Evolutionary conservation across 176 grass and related monocot species (phyloP).

Genomic region (Phoenix dactylifera): DNA sequence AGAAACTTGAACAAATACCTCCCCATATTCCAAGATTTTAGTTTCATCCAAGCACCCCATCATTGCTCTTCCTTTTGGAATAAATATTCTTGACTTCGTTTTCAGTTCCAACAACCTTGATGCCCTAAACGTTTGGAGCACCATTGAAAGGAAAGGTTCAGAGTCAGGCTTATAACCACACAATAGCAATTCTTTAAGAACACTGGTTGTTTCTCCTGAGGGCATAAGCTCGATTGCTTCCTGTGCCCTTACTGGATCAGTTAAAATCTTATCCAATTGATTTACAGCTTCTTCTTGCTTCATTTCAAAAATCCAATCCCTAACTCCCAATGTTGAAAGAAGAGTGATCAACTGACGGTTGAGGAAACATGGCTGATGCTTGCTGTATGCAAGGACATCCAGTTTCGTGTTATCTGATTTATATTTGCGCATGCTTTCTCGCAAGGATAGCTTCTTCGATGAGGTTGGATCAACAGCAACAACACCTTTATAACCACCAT

Average conservation of each 20-base stretch:
- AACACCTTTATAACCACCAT: constrained; percentile 85
- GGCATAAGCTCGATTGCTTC: constrained; percentile 68
- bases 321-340: constrained; percentile 69
- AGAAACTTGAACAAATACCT: constrained; percentile 71
- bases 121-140: constrained; percentile 73
- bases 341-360: constrained; percentile 82
- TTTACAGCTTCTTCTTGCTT: constrained; percentile 50
- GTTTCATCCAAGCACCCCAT: constrained; percentile 96
- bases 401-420: constrained; percentile 59
- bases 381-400: constrained; percentile 90
- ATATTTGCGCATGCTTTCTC: constrained; percentile 83
- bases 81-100: constrained; percentile 71
- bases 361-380: constrained; percentile 68
- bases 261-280: constrained; percentile 56
- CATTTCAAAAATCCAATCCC: constrained; percentile 50
- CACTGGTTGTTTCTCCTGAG: constrained; percentile 64
- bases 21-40: constrained; percentile 43
- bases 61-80: constrained; percentile 65
- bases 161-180: constrained; percentile 62
- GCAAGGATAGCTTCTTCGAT: constrained; percentile 60
- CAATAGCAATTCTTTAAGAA: constrained; percentile 52
- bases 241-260: constrained; percentile 42
- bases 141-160: constrained; percentile 77
- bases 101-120: constrained; percentile 59
- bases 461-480: constrained; percentile 68